Evolutionary conservation across 768 basidiomycete genomes (phyloP).

Genomic region (Lyophyllum decastes): DNA sequence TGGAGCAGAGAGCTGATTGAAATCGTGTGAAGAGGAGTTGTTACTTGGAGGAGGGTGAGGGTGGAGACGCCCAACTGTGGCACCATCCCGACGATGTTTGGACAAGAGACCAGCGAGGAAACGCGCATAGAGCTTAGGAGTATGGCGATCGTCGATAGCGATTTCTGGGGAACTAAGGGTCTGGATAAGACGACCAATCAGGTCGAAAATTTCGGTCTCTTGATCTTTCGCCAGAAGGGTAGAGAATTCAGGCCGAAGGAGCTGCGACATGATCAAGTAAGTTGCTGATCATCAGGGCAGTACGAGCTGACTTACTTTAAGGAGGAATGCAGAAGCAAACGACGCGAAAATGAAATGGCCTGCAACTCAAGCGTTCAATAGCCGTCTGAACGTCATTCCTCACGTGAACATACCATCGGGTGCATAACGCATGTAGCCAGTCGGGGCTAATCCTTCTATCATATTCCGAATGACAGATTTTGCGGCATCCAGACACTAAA

Average conservation of each 20-base stretch:
- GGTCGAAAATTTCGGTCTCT: slow-evolving; percentile 70
- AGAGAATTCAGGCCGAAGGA: slow-evolving; percentile 76
- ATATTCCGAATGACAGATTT: slow-evolving; percentile 66
- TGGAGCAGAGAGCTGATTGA: slow-evolving; percentile 14
- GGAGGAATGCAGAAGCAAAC: slow-evolving; percentile 81
- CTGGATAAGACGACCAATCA: slow-evolving; percentile 72
- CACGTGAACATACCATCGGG: slow-evolving; percentile 60
- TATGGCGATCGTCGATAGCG: slow-evolving; percentile 81
- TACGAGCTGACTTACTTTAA: slow-evolving; percentile 53
- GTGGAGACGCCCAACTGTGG: slow-evolving; percentile 56
- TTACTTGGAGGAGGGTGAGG: slow-evolving; percentile 47
- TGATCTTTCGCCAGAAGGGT: slow-evolving; percentile 59
- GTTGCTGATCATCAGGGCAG: background rate
- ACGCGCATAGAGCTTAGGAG: slow-evolving; percentile 77
- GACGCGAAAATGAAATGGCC: slow-evolving; percentile 79
- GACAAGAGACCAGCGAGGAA: slow-evolving; percentile 76
- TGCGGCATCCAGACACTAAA: slow-evolving; percentile 70
- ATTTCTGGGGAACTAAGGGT: slow-evolving; percentile 71
- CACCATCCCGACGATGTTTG: slow-evolving; percentile 68
- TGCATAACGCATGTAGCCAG: slow-evolving; percentile 76
- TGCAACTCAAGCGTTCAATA: slow-evolving; percentile 19
- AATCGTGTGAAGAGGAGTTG: slow-evolving; percentile 19
- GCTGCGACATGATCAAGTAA: slow-evolving; percentile 32
- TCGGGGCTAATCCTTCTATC: slow-evolving; percentile 65
- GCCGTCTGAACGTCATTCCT: background rate